A percentile compares a stretch with the other conserved stretches of the same genome.
Conservation (phyloP, 73 alveolate species). For the Loxodes magnus region DNA sequence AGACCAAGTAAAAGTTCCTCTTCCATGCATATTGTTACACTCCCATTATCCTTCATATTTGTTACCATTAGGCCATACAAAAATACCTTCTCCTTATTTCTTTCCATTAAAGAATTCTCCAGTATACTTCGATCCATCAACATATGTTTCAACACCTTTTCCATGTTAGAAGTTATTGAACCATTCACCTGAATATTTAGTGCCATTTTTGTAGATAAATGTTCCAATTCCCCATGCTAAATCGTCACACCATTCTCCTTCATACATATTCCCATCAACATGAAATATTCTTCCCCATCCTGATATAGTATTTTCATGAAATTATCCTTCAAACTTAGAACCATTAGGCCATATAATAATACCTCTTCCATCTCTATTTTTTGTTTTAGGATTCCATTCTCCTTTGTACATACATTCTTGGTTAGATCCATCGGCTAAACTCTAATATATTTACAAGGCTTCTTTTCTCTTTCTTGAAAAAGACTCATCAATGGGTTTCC, state of each 20-base stretch:
- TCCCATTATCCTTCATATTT: constrained; percentile 10
- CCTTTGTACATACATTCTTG: too few relatives aligned
- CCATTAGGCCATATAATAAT: not conserved
- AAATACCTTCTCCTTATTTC: constrained; percentile 7
- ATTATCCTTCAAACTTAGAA: too few relatives aligned
- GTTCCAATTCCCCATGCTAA: constrained; percentile 17
- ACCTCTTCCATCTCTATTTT: too few relatives aligned
- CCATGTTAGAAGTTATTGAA: not conserved
- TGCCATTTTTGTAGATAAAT: constrained; percentile 16
- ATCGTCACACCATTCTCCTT: constrained; percentile 25
- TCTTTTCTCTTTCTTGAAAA: too few relatives aligned
- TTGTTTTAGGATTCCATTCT: too few relatives aligned
- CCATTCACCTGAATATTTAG: not conserved
- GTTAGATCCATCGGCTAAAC: too few relatives aligned
- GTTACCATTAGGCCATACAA: constrained; percentile 12
- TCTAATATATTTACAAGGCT: too few relatives aligned
- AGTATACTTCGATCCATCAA: constrained; percentile 1
- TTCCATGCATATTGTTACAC: constrained; percentile 2
- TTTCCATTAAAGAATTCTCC: constrained; percentile 1
- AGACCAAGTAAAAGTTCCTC: constrained; percentile 7
- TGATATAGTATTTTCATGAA: too few relatives aligned
- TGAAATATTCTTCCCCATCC: too few relatives aligned
- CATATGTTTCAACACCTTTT: not conserved
- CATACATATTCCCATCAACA: too few relatives aligned
- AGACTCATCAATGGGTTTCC: too few relatives aligned